Base-by-base conservation (phyloP, 495 filamentous ascomycete genomes). In the Penicillium steckii region DNA sequence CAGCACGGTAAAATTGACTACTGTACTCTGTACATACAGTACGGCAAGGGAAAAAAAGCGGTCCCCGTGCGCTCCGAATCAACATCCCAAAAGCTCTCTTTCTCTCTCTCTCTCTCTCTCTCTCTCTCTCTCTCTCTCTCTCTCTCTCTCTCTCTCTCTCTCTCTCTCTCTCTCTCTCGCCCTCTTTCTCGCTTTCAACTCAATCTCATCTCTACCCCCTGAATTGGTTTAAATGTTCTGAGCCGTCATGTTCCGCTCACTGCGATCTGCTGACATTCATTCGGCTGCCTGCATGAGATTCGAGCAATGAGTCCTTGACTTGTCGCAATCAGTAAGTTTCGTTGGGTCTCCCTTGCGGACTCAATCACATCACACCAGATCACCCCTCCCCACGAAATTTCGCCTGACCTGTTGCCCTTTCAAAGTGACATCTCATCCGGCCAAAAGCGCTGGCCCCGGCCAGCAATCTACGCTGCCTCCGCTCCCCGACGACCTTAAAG, bases 401-500 rank as follows among this genome's bases (percentile, higher is more conserved):
- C 26, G 18, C 25, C 50, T 48, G 45, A 50, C 51, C 48, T 37
- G 47, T 9, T 32, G 17, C 23, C 50, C 33, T 12, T 32, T 6
- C 32, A 57, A 46, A 74, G 71, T 74, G 71, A 65, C 71, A 48
- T 70, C 69, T 51, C 62, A 74, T 64, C 62, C 65, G 32, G 63
- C 66, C 53, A 71, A 71, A 57, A 61, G 68, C 55, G 60, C 70
- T 73, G 70, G 72, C 57, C 57, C 61, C 48, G 64, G 67, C 66
- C 72, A 75, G 66, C 59, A 65, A 61, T 53, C 67, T 44, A 66
- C 63, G 50, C 66, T 73, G 67, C 71, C 74, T 71, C 69, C 75
- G 68, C 62, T 74, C 52, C 61, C 72, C 58, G 72, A 76, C 64
- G 73, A 75, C 46, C 60, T 68, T 17, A 69, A 57, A 52, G 58